phyloP scores from a whole-genome alignment of 2,329 filamentous ascomycete genomes.

The Beauveria asiatica region DNA sequence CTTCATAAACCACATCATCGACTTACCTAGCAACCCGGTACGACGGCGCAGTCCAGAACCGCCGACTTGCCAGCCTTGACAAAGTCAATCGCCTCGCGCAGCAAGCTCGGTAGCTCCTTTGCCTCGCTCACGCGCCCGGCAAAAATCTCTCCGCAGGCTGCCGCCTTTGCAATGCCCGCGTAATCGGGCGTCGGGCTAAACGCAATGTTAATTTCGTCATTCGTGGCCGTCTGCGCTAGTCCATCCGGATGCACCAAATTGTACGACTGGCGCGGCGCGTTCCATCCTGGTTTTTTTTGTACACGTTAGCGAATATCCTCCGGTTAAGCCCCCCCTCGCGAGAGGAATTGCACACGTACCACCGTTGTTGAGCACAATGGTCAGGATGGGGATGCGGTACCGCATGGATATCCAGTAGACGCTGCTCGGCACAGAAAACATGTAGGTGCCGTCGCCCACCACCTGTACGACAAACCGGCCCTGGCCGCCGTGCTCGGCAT shows the following conservation, averaged over 20 bases:
- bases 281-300: slow-evolving; percentile 31
- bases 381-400: slow-evolving; percentile 46
- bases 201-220: slow-evolving; percentile 55
- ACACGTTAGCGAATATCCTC: slow-evolving; percentile 10
- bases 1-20: too few relatives aligned
- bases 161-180: slow-evolving; percentile 51
- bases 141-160: slow-evolving; percentile 45
- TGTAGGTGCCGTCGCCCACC: slow-evolving; percentile 48
- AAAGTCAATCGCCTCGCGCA: slow-evolving; percentile 41
- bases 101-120: slow-evolving; percentile 36
- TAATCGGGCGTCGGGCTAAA: slow-evolving; percentile 52
- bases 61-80: slow-evolving; percentile 43
- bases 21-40: neutral
- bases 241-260: slow-evolving; percentile 52
- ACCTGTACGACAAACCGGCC: slow-evolving; percentile 45
- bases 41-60: slow-evolving; percentile 43
- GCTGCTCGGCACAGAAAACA: slow-evolving; percentile 46
- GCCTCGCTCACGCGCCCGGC: slow-evolving; percentile 39
- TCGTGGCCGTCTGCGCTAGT: slow-evolving; percentile 43
- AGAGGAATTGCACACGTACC: slow-evolving; percentile 25
- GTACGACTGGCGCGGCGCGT: slow-evolving; percentile 48
- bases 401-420: slow-evolving; percentile 48
- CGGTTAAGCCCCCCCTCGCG: too few relatives aligned
- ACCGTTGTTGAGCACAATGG: slow-evolving; percentile 49
- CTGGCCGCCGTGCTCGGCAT: slow-evolving; percentile 33